Evolutionary conservation across 2,329 filamentous ascomycete species (phyloP), one percentile per base, ranked within the genome.

Genomic region (Scedosporium apiospermum): DNA sequence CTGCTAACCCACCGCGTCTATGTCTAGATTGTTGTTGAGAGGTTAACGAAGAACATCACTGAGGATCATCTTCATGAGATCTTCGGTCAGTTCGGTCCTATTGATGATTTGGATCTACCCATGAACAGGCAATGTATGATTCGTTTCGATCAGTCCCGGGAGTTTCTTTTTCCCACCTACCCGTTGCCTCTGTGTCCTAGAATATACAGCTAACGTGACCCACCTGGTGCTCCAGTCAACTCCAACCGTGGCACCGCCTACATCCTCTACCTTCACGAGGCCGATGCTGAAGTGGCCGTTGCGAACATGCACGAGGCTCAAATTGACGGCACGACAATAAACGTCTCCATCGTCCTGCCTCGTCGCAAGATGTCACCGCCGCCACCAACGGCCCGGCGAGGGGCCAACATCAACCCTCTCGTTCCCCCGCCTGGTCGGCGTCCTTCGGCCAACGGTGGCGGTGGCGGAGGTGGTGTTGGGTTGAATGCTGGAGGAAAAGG

Each of bases 291-390:
- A 75, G 81, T 86, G 14, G 95, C 95, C 30, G 96, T 97, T 68
- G 86, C 93, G 18, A 90, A 96, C 72, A 98, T 99, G 95, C 95
- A 99, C 74, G 95, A 99, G 77, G 91, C 90, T n/a, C 90, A 96
- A 71, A 78, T 96, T 30, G 93, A 97, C 73, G 92, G 92, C 60
- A 85, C 88, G 23, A 81, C 86, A 46, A 87, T 97, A 70, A 89
- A 88, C 70, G 93, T 97, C 58, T 95, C 90, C 55, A 95, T 97
- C 67, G 91, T 96, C 27, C 80, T 96, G 42, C 91, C 91, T 0
- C 85, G 89, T 59, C 87, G 89, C 69, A 91, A 91, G 68, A 90
- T 96, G 70, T 93, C 90, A 6, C 86, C 86, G 18, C 86, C 89
- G 57, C 93, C 93, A 16, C 91, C 91, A 1, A 83, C 83, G 4